Evolutionary conservation across 768 basidiomycete species (phyloP), one percentile per base, ranked within the genome.

Genomic region (Auricularia auricula-judae): DNA sequence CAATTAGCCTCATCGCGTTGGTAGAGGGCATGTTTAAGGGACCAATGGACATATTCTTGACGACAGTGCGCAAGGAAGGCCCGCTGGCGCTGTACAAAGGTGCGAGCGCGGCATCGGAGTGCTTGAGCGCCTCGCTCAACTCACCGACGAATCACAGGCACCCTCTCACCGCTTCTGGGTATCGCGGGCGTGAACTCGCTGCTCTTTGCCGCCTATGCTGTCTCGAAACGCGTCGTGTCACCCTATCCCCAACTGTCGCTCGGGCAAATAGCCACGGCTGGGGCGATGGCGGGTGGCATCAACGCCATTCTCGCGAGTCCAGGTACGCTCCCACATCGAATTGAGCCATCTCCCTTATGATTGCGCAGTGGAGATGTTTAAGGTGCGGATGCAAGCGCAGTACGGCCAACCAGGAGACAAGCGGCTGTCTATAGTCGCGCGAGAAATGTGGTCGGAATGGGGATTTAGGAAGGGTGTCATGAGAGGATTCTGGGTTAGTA

Each of bases 311-410:
- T 98, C 2, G 96, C 96, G 1, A 91, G 90, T 74, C 97, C 97
- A 62, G 93, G 86, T 87, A 36, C 54, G 78, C 63, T 11, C 35
- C 44, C 10, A 23, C 53, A n/a, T 8, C 14, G 14, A 35, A 12
- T 53, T 65, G 44, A 18, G 16, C 56, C 8, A 60, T 47, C 18
- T 47, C 10, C 35, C n/a, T 35, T 10, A 43, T 29, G 5, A 21
- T 33, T 60, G 66, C 53, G 43, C 66, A 92, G 91, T 93, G 62
- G 97, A 99, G 76, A 92, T 98, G 90, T 98, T 98, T 79, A 98
- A 99, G 76, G 92, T 98, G 35, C 83, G 91, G 18, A 97, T 97
- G 96, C 95, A 97, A 75, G 94, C 89, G 5, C 91, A 98, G 72
- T 96, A 97, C 69, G 96, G 95, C 11, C 81, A 79, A 3, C 79